Evolutionary conservation across 2,329 filamentous ascomycete species (phyloP), one percentile per base, ranked within the genome.

Genomic region (Fusarium sp.): DNA sequence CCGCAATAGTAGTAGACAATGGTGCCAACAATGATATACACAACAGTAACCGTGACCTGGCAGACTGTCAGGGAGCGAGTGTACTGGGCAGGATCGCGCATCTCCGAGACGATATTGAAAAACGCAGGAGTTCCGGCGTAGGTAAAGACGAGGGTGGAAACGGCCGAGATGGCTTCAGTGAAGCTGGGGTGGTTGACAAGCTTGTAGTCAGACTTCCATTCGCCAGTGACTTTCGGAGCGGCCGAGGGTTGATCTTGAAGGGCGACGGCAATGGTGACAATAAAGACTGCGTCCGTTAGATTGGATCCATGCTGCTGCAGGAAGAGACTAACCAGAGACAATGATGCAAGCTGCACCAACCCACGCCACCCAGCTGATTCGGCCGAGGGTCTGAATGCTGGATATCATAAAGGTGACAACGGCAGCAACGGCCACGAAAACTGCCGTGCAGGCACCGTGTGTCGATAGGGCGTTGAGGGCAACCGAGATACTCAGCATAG

Each of bases 1-100:
- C 85, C 85, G 68, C 83, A 85, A 69, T 79, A 86, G 65, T 82
- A 83, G 77, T 86, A 86, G 8, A 87, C 81, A 0, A 86, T 82
- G 5, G 79, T 70, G 13, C 77, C 77, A 6, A 84, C 78, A 4
- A 77, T 63, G 25, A 79, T 60, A 36, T 82, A 82, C 8, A 79
- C 80, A 6, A 80, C 54, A 11, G 80, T 74, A 1, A 83, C 71
- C 0, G 63, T 76, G 71, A n/a, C 71, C 70, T 66, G 76, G 65
- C 73, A 78, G 13, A 77, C 33, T 9, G 79, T 14, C 13, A 80
- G 61, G 0, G 71, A 2, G 0, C 75, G 71, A 2, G 71, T 77
- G 59, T 78, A 81, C 2, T 70, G 45, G 10, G 52, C 31, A 3
- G 79, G 80, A 13, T 81, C 75, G 2, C 77, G 68, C 80, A 81